Evolutionary conservation across 257 asterid genomes (phyloP), one percentile per base, ranked within the genome.

Genomic region (Primulina huaijiensis): DNA sequence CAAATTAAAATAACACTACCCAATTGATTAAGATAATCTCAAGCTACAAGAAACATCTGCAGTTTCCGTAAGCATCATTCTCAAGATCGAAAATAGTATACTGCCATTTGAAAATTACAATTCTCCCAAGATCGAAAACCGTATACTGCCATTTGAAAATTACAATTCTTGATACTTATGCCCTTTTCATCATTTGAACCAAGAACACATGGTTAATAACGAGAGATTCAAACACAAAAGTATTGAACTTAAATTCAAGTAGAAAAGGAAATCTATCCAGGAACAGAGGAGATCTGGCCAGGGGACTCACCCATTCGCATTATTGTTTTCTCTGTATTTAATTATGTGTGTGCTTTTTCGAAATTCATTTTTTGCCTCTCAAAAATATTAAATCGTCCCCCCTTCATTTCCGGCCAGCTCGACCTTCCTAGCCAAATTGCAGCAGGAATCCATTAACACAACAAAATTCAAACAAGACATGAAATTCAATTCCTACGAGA

Each of bases 391-490:
- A 27, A 27, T 27, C 30, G 30, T 2, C 30, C 30, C 30, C 35
- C 35, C 35, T 33, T 33, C 35, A 33, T 7, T 33, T 33, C 35
- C 35, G 35, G 35, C 35, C 35, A 6, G 35, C 35, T 33, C 35
- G 40, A 6, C 40, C 40, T 35, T 7, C 17, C 57, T 10, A 46
- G 10, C 27, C 68, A 7, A 71, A 58, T 65, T 14, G 0, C 61
- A 72, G 20, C 64, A 2, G 11, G 53, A 62, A 70, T 56, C 60
- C 50, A 34, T 53, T 8, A 63, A 33, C 50, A 19, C 25, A 68
- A 74, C 66, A 65, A 75, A 66, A 65, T 8, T 31, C 63, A 40
- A 70, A 56, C 60, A 57, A 73, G 3, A n/a, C 30, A 16, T 38
- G 38, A 62, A 34, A 59, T 10, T 64, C 65, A 68, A 62, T 37